phyloP scores from a whole-genome alignment of 148 eudicot species.

The Amaranthus palmeri region DNA sequence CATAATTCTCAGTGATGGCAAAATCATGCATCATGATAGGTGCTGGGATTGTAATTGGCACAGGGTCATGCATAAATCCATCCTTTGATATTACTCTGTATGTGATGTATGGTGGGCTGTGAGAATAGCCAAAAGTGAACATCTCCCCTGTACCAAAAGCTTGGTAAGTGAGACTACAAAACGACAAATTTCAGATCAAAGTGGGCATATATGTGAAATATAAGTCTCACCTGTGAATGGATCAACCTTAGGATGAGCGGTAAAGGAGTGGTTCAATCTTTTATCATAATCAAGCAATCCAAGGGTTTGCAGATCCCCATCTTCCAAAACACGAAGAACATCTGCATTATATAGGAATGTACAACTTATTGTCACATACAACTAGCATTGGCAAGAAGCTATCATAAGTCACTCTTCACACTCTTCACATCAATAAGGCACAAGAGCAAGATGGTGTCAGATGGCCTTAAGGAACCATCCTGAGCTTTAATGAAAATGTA shows the following conservation, averaged over 20 bases:
- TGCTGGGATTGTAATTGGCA: conserved; percentile 77
- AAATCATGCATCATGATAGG: conserved; percentile 99
- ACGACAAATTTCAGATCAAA: background rate
- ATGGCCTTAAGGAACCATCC: no score
- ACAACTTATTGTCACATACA: conserved; percentile 12
- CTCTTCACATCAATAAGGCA: no score
- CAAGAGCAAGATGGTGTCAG: no score
- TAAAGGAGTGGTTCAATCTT: conserved; percentile 79
- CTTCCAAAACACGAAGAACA: conserved; percentile 84
- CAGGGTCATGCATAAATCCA: conserved; percentile 91
- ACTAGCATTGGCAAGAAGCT: background rate
- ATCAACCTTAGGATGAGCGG: conserved; percentile 98
- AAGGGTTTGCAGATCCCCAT: conserved; percentile 93
- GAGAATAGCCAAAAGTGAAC: conserved; percentile 94
- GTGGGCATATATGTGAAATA: background rate
- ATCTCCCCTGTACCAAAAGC: conserved; percentile 65
- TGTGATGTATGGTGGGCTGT: conserved; percentile 67
- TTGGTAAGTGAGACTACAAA: conserved; percentile 2
- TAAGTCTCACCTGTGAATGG: conserved; percentile 67
- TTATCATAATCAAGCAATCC: conserved; percentile 96
- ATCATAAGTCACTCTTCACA: background rate
- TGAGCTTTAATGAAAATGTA: no score
- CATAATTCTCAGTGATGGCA: conserved; percentile 92
- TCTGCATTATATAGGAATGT: conserved; percentile 34
- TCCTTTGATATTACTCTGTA: conserved; percentile 91